Conservation (phyloP, 768 basidiomycete species). For the Heimioporus sp. region DNA sequence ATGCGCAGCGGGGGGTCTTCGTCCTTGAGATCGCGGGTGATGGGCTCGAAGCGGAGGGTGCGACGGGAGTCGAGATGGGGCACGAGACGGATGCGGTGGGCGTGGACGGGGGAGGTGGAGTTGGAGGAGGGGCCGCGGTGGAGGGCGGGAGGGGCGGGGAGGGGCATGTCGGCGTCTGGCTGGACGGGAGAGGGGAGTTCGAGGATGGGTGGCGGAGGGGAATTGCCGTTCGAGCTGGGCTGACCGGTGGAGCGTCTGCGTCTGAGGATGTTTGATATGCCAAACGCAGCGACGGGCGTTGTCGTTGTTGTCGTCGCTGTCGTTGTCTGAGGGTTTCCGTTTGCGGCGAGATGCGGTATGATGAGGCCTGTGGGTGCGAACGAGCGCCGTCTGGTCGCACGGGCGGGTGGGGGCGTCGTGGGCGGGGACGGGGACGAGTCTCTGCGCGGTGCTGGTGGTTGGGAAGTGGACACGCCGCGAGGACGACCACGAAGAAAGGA, state of each 20-base stretch:
- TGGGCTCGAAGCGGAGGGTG: slow-evolving; percentile 89
- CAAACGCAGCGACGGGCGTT: slow-evolving; percentile 30
- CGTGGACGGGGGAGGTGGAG: slow-evolving; percentile 20
- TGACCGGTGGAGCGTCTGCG: slow-evolving; percentile 65
- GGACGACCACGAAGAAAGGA: slow-evolving; percentile 71
- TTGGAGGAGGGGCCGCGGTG: slow-evolving; percentile 18
- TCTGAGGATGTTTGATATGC: slow-evolving; percentile 63
- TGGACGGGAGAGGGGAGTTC: slow-evolving; percentile 11
- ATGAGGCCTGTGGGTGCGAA: slow-evolving; percentile 37
- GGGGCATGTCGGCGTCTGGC: slow-evolving; percentile 10
- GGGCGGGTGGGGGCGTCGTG: slow-evolving; percentile 37
- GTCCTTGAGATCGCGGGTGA: slow-evolving; percentile 77
- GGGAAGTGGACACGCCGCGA: slow-evolving; percentile 64
- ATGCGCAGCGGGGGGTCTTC: slow-evolving; percentile 76
- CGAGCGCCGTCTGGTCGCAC: slow-evolving; percentile 37
- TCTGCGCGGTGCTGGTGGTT: slow-evolving; percentile 23
- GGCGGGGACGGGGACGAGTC: slow-evolving; percentile 45
- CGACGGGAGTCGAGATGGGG: slow-evolving; percentile 91
- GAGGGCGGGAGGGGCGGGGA: slow-evolving; percentile 21
- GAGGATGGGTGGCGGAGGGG: slow-evolving; percentile 1
- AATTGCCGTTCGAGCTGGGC: slow-evolving; percentile 30
- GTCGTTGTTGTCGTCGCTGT: slow-evolving; percentile 17
- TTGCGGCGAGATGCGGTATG: slow-evolving; percentile 35
- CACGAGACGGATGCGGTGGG: slow-evolving; percentile 87
- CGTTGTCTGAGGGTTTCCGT: slow-evolving; percentile 23